phyloP scores from a whole-genome alignment of 352 stramenopile species.

The Phytophthora citrophthora region DNA sequence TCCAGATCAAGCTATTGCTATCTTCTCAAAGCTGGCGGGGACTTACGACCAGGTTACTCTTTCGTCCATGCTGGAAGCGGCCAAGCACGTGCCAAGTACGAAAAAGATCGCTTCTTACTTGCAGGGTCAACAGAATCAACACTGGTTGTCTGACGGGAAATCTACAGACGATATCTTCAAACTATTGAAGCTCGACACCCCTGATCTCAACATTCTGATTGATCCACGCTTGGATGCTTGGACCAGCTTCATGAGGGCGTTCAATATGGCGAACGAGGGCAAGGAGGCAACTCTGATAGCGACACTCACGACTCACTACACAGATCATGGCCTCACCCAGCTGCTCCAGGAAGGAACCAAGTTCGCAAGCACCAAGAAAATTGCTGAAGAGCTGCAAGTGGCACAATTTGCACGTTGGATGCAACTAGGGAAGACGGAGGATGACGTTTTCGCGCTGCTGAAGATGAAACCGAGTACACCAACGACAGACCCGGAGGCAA shows the following conservation, averaged over 20 bases:
- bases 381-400: neutral
- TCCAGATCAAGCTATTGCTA: neutral
- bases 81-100: neutral
- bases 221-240: conserved; percentile 3
- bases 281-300: neutral
- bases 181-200: neutral
- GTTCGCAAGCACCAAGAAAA: neutral
- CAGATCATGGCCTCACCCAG: neutral
- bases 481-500: neutral
- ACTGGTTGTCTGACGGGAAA: neutral
- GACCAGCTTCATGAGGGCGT: neutral
- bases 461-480: neutral
- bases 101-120: neutral
- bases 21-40: neutral
- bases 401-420: conserved; percentile 2
- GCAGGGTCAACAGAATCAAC: neutral
- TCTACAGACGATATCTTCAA: neutral
- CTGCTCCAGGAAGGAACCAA: neutral
- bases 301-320: neutral
- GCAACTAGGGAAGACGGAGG: neutral
- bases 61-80: neutral
- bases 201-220: neutral
- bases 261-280: neutral
- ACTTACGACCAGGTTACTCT: neutral
- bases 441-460: neutral